Evolutionary conservation across 1,284 basidiomycete genomes (phyloP).

Genomic region (Vanrija sp.): DNA sequence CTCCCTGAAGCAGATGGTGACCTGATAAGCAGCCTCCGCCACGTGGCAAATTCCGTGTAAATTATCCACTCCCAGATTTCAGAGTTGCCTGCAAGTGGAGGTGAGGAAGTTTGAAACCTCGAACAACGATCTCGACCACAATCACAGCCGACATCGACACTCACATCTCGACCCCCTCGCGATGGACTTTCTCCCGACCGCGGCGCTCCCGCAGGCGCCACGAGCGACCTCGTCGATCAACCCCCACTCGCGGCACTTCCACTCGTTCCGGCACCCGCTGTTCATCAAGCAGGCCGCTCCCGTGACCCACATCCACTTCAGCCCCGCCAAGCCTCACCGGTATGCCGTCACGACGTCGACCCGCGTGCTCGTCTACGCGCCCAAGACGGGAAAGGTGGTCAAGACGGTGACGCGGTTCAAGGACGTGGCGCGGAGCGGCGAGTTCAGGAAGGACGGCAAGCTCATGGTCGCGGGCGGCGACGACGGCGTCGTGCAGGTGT

Average conservation of each 20-base stretch:
- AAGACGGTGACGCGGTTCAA: conserved; percentile 97
- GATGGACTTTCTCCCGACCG: conserved; percentile 47
- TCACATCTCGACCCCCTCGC: conserved; percentile 2
- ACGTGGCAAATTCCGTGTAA: not conserved
- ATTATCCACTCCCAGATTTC: conserved; percentile 3
- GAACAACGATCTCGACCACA: not conserved
- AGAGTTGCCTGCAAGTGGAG: conserved; percentile 5
- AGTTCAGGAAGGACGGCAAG: conserved; percentile 87
- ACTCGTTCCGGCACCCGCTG: conserved; percentile 48
- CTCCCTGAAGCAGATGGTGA: too few relatives aligned
- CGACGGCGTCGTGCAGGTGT: conserved; percentile 90
- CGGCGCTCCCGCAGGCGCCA: conserved; percentile 41
- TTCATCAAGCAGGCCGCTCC: conserved; percentile 88
- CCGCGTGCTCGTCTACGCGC: conserved; percentile 91
- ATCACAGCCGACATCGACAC: not conserved
- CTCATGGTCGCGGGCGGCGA: conserved; percentile 94
- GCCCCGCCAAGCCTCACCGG: conserved; percentile 74
- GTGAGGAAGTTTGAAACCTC: not conserved
- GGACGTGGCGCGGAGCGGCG: conserved; percentile 83
- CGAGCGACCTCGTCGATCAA: conserved; percentile 38
- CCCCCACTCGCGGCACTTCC: conserved; percentile 48
- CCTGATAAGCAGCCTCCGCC: too few relatives aligned
- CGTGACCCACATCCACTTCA: conserved; percentile 86
- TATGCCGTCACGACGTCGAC: conserved; percentile 95
- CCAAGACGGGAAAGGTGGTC: conserved; percentile 87